These are phyloP conservation scores for Cladobotryum protrusum DNA, from an alignment of 2,329 filamentous ascomycete genomes.

Conservation along the genomic window DNA sequence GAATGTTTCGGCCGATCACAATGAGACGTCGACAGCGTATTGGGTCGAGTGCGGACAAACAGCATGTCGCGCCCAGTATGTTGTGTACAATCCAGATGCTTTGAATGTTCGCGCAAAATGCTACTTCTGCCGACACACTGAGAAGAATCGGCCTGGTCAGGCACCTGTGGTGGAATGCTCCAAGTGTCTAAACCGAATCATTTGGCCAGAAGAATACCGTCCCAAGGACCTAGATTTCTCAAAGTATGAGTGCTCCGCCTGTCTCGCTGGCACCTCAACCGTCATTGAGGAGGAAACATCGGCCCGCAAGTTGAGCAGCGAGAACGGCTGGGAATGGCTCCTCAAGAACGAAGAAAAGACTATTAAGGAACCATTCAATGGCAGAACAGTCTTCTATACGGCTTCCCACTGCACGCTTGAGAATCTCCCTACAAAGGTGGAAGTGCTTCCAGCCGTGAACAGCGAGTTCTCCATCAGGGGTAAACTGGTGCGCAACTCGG, in stretches of 20 bases:
- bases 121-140: constrained; percentile 37
- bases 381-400: constrained; percentile 34
- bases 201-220: constrained; percentile 41
- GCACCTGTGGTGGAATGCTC: constrained; percentile 40
- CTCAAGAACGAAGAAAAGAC: constrained; percentile 33
- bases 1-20: constrained; percentile 28
- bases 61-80: constrained; percentile 42
- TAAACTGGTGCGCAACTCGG: constrained; percentile 37
- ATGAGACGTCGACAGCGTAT: constrained; percentile 24
- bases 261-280: constrained; percentile 27
- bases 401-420: constrained; percentile 26
- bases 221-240: constrained; percentile 24
- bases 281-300: constrained; percentile 33
- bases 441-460: constrained; percentile 25
- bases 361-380: constrained; percentile 31
- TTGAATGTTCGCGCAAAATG: constrained; percentile 43
- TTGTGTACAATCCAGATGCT: constrained; percentile 38
- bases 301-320: constrained; percentile 27
- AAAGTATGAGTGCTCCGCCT: constrained; percentile 37
- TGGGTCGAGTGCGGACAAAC: constrained; percentile 44
- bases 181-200: constrained; percentile 38
- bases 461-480: constrained; percentile 26
- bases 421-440: constrained; percentile 30
- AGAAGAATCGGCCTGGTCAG: constrained; percentile 4
- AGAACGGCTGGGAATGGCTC: constrained; percentile 40